A percentile compares a stretch with the other conserved stretches of the same genome.
phyloP scores from a whole-genome alignment of 148 eudicot genomes.

The Fagopyrum homotropicum region DNA sequence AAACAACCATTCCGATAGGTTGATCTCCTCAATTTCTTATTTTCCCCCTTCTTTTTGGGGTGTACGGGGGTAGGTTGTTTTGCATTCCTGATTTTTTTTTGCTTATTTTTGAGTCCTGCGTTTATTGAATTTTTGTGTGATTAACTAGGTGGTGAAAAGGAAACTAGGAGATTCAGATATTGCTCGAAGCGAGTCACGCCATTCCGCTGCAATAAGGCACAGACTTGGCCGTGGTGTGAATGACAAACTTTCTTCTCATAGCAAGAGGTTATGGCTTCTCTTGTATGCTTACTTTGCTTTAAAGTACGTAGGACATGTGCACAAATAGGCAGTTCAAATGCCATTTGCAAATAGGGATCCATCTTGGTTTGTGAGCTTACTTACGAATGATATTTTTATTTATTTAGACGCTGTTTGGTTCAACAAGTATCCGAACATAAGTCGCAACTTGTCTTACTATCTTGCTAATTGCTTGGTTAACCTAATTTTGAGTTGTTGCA shows the following conservation, averaged over 20 bases:
- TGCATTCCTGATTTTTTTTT: neutral
- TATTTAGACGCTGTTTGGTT: too few species aligned
- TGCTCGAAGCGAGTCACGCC: constrained; percentile 7
- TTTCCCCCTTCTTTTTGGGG: neutral
- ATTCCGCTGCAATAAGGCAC: neutral
- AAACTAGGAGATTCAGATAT: constrained; percentile 7
- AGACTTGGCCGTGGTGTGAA: constrained; percentile 6
- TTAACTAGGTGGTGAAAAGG: constrained; percentile 27
- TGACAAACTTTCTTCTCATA: neutral
- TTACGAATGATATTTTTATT: too few species aligned
- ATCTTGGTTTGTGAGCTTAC: too few species aligned
- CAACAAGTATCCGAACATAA: too few species aligned
- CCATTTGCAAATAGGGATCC: too few species aligned
- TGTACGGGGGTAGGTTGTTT: neutral
- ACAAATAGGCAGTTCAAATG: too few species aligned
- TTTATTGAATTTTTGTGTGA: neutral
- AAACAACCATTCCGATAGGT: neutral
- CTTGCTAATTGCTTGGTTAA: neutral
- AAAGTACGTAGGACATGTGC: too few species aligned
- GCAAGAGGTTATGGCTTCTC: neutral
- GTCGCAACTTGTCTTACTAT: neutral
- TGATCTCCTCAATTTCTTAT: neutral
- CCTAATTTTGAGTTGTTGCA: neutral
- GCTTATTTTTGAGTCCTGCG: neutral
- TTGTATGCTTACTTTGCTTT: too few species aligned